Base-by-base conservation (phyloP, 768 basidiomycete species). In the Russula sp. region DNA sequence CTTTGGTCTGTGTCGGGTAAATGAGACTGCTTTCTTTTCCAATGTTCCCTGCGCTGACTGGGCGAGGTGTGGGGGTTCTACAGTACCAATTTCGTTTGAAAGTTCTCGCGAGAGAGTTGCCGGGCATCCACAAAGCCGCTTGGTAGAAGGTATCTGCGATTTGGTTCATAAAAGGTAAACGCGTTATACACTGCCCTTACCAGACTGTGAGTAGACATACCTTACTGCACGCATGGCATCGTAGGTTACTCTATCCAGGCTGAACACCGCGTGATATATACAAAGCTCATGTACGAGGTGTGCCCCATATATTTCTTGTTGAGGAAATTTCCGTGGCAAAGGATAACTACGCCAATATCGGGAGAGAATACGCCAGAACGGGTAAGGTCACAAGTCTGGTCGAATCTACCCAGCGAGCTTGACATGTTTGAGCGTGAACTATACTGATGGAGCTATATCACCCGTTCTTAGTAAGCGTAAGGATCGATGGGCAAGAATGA, bases 151-250 rank as follows among this genome's bases (percentile, higher is more conserved):
- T 30, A 18, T 32, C 26, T 30, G 56, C 7, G 20, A n/a, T 7
- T 46, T 5, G 30, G n/a, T 9, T 32, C 11, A 44, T 44, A 20
- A 20, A 2, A 20, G 6, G 42, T 18, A 7, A 44, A 40, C 18
- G 18, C 8, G 20, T 44, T 44, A 20, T 13, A 22, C 46, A 24
- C 46, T 18, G 9, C 9, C 46, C 22, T 13, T 10, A 4, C n/a
- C 46, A 30, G 28, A 30, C n/a, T n/a, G n/a, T n/a, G n/a, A n/a
- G n/a, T n/a, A n/a, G n/a, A n/a, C n/a, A 59, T 68, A 96, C 96
- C 84, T 98, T 96, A 71, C 90, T 93, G 74, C 97, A 99, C 3
- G 96, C 97, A 73, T 97, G 94, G 77, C 97, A 94, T 63, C n/a
- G n/a, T n/a, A n/a, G n/a, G n/a, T n/a, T n/a, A n/a, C 93, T 94